Base-by-base conservation (phyloP, 1,284 basidiomycete genomes). In the Laetiporus sulphureus region DNA sequence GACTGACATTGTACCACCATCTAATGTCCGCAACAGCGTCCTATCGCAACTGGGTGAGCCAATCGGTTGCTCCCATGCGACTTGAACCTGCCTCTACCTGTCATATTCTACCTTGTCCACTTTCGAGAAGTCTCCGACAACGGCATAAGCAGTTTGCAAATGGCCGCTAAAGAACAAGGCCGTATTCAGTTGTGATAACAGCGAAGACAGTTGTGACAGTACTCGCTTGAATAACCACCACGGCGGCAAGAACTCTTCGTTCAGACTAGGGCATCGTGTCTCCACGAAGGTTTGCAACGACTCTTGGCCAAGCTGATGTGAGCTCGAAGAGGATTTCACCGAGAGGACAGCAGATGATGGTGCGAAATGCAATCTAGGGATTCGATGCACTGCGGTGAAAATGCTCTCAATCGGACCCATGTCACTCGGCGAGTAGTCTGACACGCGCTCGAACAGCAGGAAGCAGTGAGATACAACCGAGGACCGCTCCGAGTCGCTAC, bases 101-200 rank as follows among this genome's bases (percentile, higher is more conserved):
- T 79, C 71, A 59, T 90, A 91, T 46, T 70, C 67, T 43, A 91
- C 73, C 40, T 69, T 69, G 61, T 93, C 85, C 33, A 77, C 69
- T 44, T 79, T 77, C 1, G 79, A 78, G 52, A 93, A 92, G 60
- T 87, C 73, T 10, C 81, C 83, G 5, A 78, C 34, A 6, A 78
- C 79, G 45, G 74, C 78, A 45, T 84, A 85, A n/a, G 77, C 56
- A 4, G 83, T 88, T 53, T 88, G 83, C 27, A 84, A 51, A 57
- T 87, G 83, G 13, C 83, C 85, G 55, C 82, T 85, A 45, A 13
- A 18, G 8, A n/a, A 12, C 6, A 12, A 27, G 16, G 10, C 8
- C 11, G 8, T 18, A 10, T 32, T 37, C 38, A 29, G 25, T n/a
- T n/a, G n/a, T n/a, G n/a, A n/a, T n/a, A n/a, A n/a, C n/a, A n/a